Conservation (phyloP, 2,329 filamentous ascomycete genomes). For the Herpomyces periplanetae region DNA sequence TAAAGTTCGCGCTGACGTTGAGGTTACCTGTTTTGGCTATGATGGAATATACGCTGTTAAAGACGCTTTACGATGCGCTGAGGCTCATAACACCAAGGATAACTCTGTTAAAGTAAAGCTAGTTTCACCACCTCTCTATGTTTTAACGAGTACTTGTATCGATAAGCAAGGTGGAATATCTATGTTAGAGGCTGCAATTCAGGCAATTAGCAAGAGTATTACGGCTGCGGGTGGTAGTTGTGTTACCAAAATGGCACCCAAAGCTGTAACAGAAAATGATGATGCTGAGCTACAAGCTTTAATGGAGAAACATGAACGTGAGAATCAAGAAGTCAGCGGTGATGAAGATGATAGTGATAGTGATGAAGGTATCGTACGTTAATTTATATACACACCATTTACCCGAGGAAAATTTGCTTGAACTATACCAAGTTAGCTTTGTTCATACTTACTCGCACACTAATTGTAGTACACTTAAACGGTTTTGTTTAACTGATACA, state of each 20-base stretch:
- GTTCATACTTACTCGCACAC: too few species aligned
- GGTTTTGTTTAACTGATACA: too few species aligned
- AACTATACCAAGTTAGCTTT: too few species aligned
- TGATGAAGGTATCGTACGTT: conserved; percentile 53
- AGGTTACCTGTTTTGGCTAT: conserved; percentile 65
- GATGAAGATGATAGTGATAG: conserved; percentile 88
- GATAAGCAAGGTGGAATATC: conserved; percentile 64
- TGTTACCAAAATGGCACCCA: conserved; percentile 86
- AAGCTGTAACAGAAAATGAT: conserved; percentile 93
- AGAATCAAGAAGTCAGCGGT: conserved; percentile 89
- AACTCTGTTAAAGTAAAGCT: conserved; percentile 93
- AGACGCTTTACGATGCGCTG: conserved; percentile 51
- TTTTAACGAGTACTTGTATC: conserved; percentile 71
- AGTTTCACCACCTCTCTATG: conserved; percentile 85
- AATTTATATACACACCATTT: too few species aligned
- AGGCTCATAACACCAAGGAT: conserved; percentile 62
- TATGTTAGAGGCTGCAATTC: conserved; percentile 52
- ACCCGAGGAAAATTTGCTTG: too few species aligned
- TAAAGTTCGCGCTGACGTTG: conserved; percentile 88
- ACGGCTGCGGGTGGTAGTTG: conserved; percentile 34
- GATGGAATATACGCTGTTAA: conserved; percentile 97
- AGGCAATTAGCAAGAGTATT: conserved; percentile 48
- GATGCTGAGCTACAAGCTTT: conserved; percentile 83
- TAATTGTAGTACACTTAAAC: too few species aligned
- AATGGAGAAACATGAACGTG: conserved; percentile 94